Evolutionary conservation across 148 eudicot genomes (phyloP), one percentile per base, ranked within the genome.

Genomic region (Rhododendron griersonianum): DNA sequence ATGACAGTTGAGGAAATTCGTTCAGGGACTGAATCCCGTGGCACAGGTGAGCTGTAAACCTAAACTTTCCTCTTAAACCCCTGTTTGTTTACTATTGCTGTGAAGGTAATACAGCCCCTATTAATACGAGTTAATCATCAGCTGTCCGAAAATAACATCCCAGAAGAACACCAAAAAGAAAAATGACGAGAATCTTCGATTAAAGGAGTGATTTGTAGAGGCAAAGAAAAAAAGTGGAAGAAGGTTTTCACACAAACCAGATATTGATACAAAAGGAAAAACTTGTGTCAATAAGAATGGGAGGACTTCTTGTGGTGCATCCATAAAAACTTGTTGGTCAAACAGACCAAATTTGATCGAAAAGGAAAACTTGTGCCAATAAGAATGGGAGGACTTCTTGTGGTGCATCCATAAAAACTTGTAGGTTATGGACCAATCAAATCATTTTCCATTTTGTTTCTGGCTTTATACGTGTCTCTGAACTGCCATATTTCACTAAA

Each of bases 1-100:
- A 93, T 94, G 98, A 97, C 99, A 10, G 79, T 97, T 86, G 99
- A 97, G 85, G 99, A 97, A 89, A 90, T 97, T 57, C 95, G 98
- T 55, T 90, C 95, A 55, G 99, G 98, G 77, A 87, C 87, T 82
- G 99, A 97, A 91, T 95, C 98, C 55, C 94, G 87, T 76, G 99
- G 96, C 85, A 97, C 98, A 90, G 99, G 98, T 97, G 91, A 88
- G 86, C 23, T 7, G 19, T 83, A 30, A 21, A 50, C 23, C 53
- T 53, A 50, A 33, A 25, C 5, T 84, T 45, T 37, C 39, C 33
- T 41, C 51, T 19, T 11, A 5, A 50, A 23, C 83, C 41, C 44
- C 37, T 14, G 23, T 67, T 67, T 79, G 51, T 30, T 55, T 81
- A 8, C 47, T 21, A 80, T 7, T 50, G 41, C 82, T 57, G 18